Percentiles rank a stretch among this genome's conserved stretches.
These are phyloP conservation scores for Fusarium nisikadoi DNA, from an alignment of 2,329 filamentous ascomycete species.

Conservation along the genomic window DNA sequence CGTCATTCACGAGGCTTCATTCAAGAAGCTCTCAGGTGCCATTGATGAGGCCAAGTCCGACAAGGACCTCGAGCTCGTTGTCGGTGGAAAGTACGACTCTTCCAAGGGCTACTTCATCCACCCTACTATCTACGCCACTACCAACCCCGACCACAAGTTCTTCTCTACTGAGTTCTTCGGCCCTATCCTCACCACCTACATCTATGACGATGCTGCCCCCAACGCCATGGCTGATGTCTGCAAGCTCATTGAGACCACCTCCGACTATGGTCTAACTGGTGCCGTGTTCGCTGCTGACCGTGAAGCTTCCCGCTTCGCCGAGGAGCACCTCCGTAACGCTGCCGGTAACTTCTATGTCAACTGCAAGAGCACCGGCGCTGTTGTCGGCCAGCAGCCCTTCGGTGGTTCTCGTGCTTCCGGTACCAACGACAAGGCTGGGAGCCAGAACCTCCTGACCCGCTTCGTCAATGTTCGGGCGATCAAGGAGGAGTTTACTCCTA, in stretches of 20 bases:
- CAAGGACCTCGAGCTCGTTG: constrained; percentile 75
- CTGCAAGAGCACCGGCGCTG: constrained; percentile 80
- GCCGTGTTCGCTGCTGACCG: constrained; percentile 79
- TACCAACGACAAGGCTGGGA: constrained; percentile 80
- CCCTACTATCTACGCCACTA: constrained; percentile 83
- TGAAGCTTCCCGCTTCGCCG: constrained; percentile 71
- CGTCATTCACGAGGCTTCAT: constrained; percentile 84
- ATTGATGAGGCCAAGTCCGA: constrained; percentile 86
- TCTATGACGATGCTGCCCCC: constrained; percentile 76
- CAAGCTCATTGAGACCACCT: constrained; percentile 74
- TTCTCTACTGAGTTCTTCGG: constrained; percentile 85
- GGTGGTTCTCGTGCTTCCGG: constrained; percentile 75
- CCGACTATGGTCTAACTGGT: constrained; percentile 82
- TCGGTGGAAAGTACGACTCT: constrained; percentile 80
- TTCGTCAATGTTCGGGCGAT: constrained; percentile 75
- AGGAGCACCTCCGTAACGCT: constrained; percentile 76
- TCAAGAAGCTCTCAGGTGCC: constrained; percentile 80
- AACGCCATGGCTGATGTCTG: constrained; percentile 69
- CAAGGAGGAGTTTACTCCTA: constrained; percentile 79
- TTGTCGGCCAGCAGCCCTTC: constrained; percentile 79
- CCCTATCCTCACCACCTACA: constrained; percentile 77
- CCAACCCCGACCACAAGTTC: constrained; percentile 77
- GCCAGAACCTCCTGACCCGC: constrained; percentile 69
- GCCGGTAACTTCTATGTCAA: constrained; percentile 90
- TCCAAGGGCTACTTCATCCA: constrained; percentile 85